phyloP scores from a whole-genome alignment of 2,329 filamentous ascomycete species.

The Microcyclospora tardicrescens region DNA sequence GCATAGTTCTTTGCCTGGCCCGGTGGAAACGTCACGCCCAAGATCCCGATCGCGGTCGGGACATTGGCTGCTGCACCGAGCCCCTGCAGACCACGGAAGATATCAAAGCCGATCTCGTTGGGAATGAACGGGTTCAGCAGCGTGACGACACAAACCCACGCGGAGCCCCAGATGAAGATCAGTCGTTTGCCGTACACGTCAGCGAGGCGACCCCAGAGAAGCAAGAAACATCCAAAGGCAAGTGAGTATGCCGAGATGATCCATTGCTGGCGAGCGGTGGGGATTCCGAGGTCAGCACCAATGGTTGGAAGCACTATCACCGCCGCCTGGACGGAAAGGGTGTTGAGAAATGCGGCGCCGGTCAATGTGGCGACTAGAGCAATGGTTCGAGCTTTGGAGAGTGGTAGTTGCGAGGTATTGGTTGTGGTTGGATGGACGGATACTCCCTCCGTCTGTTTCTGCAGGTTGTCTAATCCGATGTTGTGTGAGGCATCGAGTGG shows the following conservation, averaged over 20 bases:
- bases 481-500: no score
- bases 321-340: slow-evolving; percentile 21
- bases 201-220: slow-evolving; percentile 55
- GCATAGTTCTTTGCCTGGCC: slow-evolving; percentile 59
- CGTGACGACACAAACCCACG: slow-evolving; percentile 48
- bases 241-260: slow-evolving; percentile 53
- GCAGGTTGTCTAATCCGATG: not conserved
- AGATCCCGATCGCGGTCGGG: slow-evolving; percentile 56
- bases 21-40: slow-evolving; percentile 54
- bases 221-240: slow-evolving; percentile 53
- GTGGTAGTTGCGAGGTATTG: slow-evolving; percentile 5
- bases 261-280: slow-evolving; percentile 35
- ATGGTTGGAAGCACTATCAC: slow-evolving; percentile 24
- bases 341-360: slow-evolving; percentile 22
- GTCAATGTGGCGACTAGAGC: slow-evolving; percentile 18
- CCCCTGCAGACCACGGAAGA: slow-evolving; percentile 55
- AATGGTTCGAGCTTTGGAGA: slow-evolving; percentile 18
- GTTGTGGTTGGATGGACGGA: slow-evolving; percentile 6
- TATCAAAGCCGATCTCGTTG: slow-evolving; percentile 54
- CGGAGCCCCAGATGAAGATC: slow-evolving; percentile 52
- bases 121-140: slow-evolving; percentile 50
- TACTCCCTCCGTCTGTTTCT: no score
- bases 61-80: slow-evolving; percentile 57
- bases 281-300: slow-evolving; percentile 19
- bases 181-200: slow-evolving; percentile 54